Percentiles rank a stretch among this genome's conserved stretches.
These are phyloP conservation scores for Penicillium bovifimosum DNA, from an alignment of 495 filamentous ascomycete genomes.

Conservation along the genomic window DNA sequence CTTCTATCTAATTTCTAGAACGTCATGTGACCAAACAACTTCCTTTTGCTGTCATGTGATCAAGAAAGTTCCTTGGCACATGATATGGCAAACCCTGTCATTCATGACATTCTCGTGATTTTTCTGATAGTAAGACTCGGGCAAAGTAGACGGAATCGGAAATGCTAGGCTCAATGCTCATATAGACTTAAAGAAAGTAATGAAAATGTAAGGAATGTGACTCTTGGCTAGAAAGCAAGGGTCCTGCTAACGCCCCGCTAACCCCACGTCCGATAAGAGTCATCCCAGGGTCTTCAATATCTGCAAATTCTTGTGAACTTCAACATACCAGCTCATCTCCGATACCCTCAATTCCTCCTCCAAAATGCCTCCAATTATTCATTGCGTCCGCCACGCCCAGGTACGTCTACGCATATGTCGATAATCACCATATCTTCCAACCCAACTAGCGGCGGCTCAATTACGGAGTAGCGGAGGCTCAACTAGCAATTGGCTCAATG, in stretches of 20 bases:
- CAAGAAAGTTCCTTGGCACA: too few relatives aligned
- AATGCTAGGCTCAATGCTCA: too few relatives aligned
- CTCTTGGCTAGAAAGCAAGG: not conserved
- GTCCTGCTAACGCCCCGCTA: not conserved
- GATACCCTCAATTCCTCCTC: not conserved
- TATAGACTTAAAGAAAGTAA: too few relatives aligned
- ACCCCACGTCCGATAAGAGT: slow-evolving; percentile 24
- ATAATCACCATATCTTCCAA: not conserved
- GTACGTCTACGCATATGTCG: slow-evolving; percentile 21
- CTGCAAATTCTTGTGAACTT: slow-evolving; percentile 6
- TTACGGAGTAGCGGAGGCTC: not conserved
- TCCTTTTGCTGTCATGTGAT: too few relatives aligned
- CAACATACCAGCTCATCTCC: not conserved
- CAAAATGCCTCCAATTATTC: slow-evolving; percentile 41
- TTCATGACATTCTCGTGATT: too few relatives aligned
- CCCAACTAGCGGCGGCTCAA: not conserved
- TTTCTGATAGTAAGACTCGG: too few relatives aligned
- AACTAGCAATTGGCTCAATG: not conserved
- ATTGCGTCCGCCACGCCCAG: slow-evolving; percentile 52
- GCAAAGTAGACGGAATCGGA: too few relatives aligned
- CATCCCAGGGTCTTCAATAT: slow-evolving; percentile 7
- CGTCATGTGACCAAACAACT: too few relatives aligned
- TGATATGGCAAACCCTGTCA: too few relatives aligned
- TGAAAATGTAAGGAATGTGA: not conserved
- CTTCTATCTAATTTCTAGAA: too few relatives aligned